These are phyloP conservation scores for Trichophyton schoenleinii DNA, from an alignment of 2,329 filamentous ascomycete species.

Conservation along the genomic window DNA sequence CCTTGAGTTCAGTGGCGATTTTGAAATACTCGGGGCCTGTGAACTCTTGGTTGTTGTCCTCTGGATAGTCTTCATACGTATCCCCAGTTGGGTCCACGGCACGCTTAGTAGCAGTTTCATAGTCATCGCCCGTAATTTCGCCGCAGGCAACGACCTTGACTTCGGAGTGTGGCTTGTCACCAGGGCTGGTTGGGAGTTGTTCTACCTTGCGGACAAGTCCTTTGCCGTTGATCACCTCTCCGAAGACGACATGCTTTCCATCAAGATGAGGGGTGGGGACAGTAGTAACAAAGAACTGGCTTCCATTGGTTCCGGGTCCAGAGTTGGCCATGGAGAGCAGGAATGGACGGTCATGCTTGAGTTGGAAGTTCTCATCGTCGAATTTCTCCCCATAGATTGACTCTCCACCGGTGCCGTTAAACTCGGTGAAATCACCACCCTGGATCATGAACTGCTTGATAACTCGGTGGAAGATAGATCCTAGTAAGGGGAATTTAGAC, in stretches of 20 bases:
- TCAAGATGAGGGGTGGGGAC: constrained; percentile 90
- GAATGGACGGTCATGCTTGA: constrained; percentile 87
- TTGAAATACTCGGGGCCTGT: constrained; percentile 57
- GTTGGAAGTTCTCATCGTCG: constrained; percentile 86
- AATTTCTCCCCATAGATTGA: constrained; percentile 98
- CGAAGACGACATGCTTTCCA: constrained; percentile 94
- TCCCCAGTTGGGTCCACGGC: constrained; percentile 71
- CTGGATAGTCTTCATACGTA: constrained; percentile 88
- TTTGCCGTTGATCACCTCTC: constrained; percentile 86
- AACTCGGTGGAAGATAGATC: constrained; percentile 83
- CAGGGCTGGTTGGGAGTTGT: constrained; percentile 58
- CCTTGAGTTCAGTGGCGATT: constrained; percentile 77
- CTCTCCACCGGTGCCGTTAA: constrained; percentile 90
- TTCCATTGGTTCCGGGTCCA: constrained; percentile 88
- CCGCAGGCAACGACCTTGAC: constrained; percentile 74
- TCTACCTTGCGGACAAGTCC: constrained; percentile 82
- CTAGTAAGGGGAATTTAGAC: constrained; percentile 24
- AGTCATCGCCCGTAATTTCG: constrained; percentile 61
- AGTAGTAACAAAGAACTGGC: constrained; percentile 96
- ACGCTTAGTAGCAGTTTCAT: constrained; percentile 54
- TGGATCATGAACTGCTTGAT: constrained; percentile 99
- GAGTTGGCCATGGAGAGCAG: constrained; percentile 97
- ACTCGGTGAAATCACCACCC: constrained; percentile 90
- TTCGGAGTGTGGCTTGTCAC: constrained; percentile 66
- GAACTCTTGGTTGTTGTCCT: constrained; percentile 59